A percentile compares a stretch with the other conserved stretches of the same genome.
These are phyloP conservation scores for Orobanche coerulescens DNA, from an alignment of 257 asterid genomes.

Conservation along the genomic window DNA sequence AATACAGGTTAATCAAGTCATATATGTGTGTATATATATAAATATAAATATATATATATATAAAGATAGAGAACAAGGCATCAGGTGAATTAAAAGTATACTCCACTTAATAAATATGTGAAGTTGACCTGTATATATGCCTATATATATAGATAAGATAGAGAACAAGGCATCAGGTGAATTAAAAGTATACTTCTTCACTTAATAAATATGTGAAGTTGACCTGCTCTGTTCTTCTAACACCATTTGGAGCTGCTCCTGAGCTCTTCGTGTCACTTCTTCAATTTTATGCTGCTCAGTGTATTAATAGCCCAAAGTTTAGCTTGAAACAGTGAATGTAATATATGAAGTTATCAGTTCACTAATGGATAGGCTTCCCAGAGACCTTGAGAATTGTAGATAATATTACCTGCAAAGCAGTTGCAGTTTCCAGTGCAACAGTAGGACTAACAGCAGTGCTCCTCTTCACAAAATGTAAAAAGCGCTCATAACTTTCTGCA, in stretches of 20 bases:
- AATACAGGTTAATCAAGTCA: constrained; percentile 4
- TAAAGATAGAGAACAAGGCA: constrained; percentile 4
- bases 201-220: constrained; percentile 19
- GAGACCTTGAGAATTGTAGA: constrained; percentile 9
- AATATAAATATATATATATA: no score
- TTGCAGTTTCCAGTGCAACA: constrained; percentile 91
- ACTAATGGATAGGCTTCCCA: constrained; percentile 8
- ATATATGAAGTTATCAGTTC: constrained; percentile 2
- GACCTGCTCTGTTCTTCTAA: constrained; percentile 97
- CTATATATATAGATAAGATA: no score
- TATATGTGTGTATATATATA: no score
- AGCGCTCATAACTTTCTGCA: constrained; percentile 84
- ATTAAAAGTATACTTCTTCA: neutral
- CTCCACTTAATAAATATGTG: constrained; percentile 17
- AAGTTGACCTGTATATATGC: constrained; percentile 73
- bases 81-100: neutral
- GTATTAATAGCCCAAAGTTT: constrained; percentile 27
- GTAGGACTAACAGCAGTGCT: constrained; percentile 94
- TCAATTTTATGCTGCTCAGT: constrained; percentile 81
- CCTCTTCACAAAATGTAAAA: constrained; percentile 73
- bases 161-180: constrained; percentile 15
- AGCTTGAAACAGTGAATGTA: constrained; percentile 27
- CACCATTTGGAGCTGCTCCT: constrained; percentile 97
- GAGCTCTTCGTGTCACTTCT: constrained; percentile 93
- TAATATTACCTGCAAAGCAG: constrained; percentile 76